Evolutionary conservation across 2,329 filamentous ascomycete genomes (phyloP), one percentile per base, ranked within the genome.

Genomic region (Apiospora phragmitis): DNA sequence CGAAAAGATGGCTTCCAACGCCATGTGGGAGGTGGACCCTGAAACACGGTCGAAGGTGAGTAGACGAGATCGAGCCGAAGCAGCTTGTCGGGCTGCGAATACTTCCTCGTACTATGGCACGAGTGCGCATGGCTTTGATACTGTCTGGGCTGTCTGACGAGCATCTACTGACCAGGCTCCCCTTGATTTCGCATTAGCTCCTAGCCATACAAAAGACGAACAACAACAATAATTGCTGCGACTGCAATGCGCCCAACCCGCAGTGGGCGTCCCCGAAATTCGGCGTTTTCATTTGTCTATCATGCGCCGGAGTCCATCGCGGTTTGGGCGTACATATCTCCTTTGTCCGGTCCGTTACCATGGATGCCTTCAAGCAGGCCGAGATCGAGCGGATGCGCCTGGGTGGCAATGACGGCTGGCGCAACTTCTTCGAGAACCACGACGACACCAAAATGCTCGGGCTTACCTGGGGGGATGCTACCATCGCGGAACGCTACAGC

Each of bases 261-360:
- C 96, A 99, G 92, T 99, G 96, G 96, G 95, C 96, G 76, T 88
- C 94, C 47, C 96, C 96, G 74, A 99, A 99, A 83, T 97, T 99
- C 80, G 95, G 95, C 79, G 94, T 97, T 82, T 99, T 99, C 86
- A 98, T 99, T 87, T 99, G 96, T 83, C 91, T 99, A 68, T 94
- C 92, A 74, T 99, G 96, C 85, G 95, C 95, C 43, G 96, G 96
- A 76, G 93, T 96, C 69, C 96, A 99, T 84, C 93, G 96, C 73
- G 94, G 94, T 3, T 90, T 99, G 41, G 96, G 96, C 72, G 96
- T 99, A 45, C 96, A 99, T 86, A 97, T 99, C 82, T 97, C 94
- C 80, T 99, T 99, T 84, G 95, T 99, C 74, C 93, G 96, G 72
- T 96, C 93, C 78, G 96, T 98, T 79, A 97, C 94, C 73, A 99